These are phyloP conservation scores for Naganishia friedmannii DNA, from an alignment of 768 basidiomycete species.

Conservation along the genomic window DNA sequence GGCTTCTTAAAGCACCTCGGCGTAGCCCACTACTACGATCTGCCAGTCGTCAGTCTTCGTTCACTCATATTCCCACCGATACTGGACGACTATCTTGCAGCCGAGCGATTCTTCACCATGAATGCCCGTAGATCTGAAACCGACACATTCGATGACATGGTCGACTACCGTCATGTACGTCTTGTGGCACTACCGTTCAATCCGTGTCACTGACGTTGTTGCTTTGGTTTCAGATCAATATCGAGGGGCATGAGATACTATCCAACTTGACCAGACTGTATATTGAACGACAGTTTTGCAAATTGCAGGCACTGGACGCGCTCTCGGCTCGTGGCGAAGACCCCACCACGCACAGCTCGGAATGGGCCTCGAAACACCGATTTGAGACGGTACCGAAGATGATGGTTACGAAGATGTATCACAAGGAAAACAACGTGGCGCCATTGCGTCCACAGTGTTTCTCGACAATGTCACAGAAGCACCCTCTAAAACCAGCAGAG, in stretches of 20 bases:
- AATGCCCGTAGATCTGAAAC: neutral
- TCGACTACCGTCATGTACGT: constrained; percentile 17
- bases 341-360: neutral
- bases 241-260: constrained; percentile 10
- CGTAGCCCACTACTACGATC: constrained; percentile 47
- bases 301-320: constrained; percentile 11
- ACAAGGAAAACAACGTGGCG: neutral
- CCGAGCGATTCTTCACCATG: constrained; percentile 13
- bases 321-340: neutral
- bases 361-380: neutral
- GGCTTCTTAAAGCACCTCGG: neutral
- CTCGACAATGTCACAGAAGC: constrained; percentile 3
- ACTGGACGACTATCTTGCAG: constrained; percentile 30
- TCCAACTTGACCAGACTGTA: constrained; percentile 25
- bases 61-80: constrained; percentile 40
- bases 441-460: constrained; percentile 14
- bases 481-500: constrained; percentile 7
- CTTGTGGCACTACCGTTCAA: neutral
- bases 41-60: constrained; percentile 43
- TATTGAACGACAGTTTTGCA: constrained; percentile 17
- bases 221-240: neutral
- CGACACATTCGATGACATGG: constrained; percentile 8
- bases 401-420: constrained; percentile 7
- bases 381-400: constrained; percentile 2
- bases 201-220: neutral